Conservation (phyloP, 805 yeast species). For the Candida rishiriensis region DNA sequence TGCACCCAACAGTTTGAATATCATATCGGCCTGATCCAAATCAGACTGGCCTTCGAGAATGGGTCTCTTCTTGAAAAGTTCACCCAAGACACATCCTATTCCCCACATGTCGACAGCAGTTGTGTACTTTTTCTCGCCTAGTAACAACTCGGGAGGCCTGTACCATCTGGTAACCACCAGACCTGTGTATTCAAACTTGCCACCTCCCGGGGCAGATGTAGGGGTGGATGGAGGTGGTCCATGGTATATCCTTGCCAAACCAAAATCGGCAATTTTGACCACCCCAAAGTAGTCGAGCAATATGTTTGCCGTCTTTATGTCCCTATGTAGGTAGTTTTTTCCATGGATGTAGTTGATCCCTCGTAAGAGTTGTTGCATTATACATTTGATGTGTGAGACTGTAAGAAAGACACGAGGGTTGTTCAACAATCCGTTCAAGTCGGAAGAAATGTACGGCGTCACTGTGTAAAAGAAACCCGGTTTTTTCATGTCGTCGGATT, state of each 20-base stretch:
- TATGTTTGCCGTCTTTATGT: slow-evolving; percentile 94
- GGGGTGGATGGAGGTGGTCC: slow-evolving; percentile 32
- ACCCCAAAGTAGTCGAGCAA: slow-evolving; percentile 71
- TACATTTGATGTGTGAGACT: slow-evolving; percentile 72
- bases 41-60: slow-evolving; percentile 83
- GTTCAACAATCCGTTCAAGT: slow-evolving; percentile 82
- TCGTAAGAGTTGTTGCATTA: slow-evolving; percentile 68
- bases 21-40: slow-evolving; percentile 77
- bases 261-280: slow-evolving; percentile 92
- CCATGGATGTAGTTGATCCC: slow-evolving; percentile 83
- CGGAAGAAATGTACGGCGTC: slow-evolving; percentile 88
- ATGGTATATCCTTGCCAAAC: slow-evolving; percentile 65
- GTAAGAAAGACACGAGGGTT: slow-evolving; percentile 63
- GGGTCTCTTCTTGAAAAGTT: slow-evolving; percentile 76
- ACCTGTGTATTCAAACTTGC: slow-evolving; percentile 48
- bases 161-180: slow-evolving; percentile 96
- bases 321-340: slow-evolving; percentile 68
- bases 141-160: slow-evolving; percentile 87
- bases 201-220: slow-evolving; percentile 45
- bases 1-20: slow-evolving; percentile 78
- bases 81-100: slow-evolving; percentile 92
- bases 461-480: slow-evolving; percentile 69
- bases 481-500: slow-evolving; percentile 25
- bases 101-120: slow-evolving; percentile 99
- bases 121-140: slow-evolving; percentile 83